Evolutionary conservation across 1,284 basidiomycete species (phyloP).

Genomic region (Cerioporus squamosus): DNA sequence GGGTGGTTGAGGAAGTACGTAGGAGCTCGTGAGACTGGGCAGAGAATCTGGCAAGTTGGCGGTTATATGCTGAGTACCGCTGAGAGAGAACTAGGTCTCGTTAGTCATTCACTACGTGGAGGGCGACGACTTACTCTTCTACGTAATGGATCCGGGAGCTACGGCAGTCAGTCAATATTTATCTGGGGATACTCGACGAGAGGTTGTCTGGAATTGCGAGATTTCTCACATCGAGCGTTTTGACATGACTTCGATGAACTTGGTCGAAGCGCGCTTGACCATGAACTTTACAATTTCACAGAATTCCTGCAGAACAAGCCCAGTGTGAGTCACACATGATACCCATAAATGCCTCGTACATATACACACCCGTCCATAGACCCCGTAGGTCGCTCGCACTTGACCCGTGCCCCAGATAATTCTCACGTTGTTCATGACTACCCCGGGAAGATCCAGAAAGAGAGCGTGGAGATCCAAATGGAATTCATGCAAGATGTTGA

Average conservation of each 20-base stretch:
- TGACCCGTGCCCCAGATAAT: constrained; percentile 9
- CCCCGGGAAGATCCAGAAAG: neutral
- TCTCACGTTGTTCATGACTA: neutral
- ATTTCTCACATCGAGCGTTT: constrained; percentile 5
- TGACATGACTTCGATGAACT: neutral
- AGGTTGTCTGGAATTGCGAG: no score
- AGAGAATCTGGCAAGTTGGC: no score
- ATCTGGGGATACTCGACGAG: no score
- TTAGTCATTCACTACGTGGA: no score
- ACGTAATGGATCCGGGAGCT: constrained; percentile 2
- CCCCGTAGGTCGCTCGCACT: neutral
- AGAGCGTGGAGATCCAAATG: constrained; percentile 5
- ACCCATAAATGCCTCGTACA: neutral
- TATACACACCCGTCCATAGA: neutral
- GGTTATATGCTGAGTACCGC: no score
- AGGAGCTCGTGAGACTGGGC: no score
- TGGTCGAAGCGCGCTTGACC: neutral
- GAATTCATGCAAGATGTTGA: neutral
- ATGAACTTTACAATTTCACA: neutral
- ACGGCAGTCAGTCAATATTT: neutral
- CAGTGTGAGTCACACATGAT: no score
- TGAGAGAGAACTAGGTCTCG: no score
- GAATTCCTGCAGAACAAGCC: neutral
- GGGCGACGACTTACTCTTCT: neutral
- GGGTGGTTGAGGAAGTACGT: no score